Base-by-base conservation (phyloP, 768 basidiomycete species). In the Rhodosporidiobolus odoratus region DNA sequence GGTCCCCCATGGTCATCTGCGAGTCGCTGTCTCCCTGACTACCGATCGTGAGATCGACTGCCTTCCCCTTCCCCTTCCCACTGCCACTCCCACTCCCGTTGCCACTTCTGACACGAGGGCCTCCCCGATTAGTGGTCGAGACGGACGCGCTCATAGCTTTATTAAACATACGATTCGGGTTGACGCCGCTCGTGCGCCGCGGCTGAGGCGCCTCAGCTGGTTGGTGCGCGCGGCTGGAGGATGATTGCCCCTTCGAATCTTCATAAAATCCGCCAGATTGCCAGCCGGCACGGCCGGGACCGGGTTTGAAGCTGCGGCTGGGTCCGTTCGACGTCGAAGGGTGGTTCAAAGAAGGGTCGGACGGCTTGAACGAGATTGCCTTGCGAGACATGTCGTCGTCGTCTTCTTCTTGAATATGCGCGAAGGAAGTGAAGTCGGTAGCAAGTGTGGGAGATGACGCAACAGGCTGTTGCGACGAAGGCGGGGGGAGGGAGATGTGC, bases 31-130 rank as follows among this genome's bases (percentile, higher is more conserved):
- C 25, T 25, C 48, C 48, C 25, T n/a, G 48, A 16, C 43, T 45
- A 23, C 13, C 23, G 23, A 45, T 45, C 43, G 23, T 45, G 15
- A 13, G 48, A 9, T 50, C 48, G 15, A 25, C 25, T 13, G 15
- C 50, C 38, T 54, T 63, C 35, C 62, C 62, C 40, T 53, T 63
- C 62, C 50, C 37, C 32, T 54, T 38, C 34, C 15, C 25, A 13
- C 48, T 23, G 21, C 16, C 52, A 10, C 7, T 41, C 23, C 52
- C 47, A 2, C 15, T 34, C 41, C 3, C 47, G 40, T 19, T 32
- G 19, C n/a, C 53, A 34, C 25, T 54, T 52, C 16, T 17, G 17
- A 5, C 54, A 32, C 23, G 23, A n/a, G 54, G 41, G 2, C 25
- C 54, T 15, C 38, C 25, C 38, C 13, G 3, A 17, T 15, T 32